Evolutionary conservation across 1,284 basidiomycete genomes (phyloP), one percentile per base, ranked within the genome.

Genomic region (Cutaneotrichosporon cutaneum): DNA sequence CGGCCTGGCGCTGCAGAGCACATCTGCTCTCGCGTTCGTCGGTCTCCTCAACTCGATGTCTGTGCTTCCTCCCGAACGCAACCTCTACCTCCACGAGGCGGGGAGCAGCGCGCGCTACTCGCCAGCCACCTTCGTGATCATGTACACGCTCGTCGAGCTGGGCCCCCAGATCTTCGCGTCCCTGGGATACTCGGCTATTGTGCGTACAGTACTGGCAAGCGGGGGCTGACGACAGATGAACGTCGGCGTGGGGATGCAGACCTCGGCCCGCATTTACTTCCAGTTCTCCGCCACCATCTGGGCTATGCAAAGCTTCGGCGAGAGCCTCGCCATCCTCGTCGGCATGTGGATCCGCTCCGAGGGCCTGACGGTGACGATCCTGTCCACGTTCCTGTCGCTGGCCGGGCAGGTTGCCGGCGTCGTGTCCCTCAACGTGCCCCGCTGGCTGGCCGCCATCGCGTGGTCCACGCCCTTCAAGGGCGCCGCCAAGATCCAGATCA

Each of bases 91-190:
- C 24, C 80, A 83, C 67, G 82, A 83, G 61, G 70, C 69, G 35
- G 66, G 68, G 24, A 76, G 72, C 16, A 75, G 74, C 30, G 81
- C 81, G 1, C 66, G 77, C 1, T 82, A 83, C 62, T 77, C 75
- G 0, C 70, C 78, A 2, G 71, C 71, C 2, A 79, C 82, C 0
- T 82, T 83, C 56, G 59, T 82, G 27, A 61, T 78, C 32, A 75
- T 76, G n/a, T 82, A 81, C 65, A 80, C 80, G 0, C 47, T 81
- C 4, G 77, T 81, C 13, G 82, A 82, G 63, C 57, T 81, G 1
- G 69, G 74, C 3, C 72, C 81, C 45, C 77, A 81, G 58, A 67
- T 82, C 27, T 56, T 81, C 27, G 72, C 61, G 14, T 54, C 65
- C 7, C 55, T 71, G n/a, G 66, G 63, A 3, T 76, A 73, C 56